phyloP scores from a whole-genome alignment of 1,139 yeast genomes.

The Groenewaldozyma sp. region DNA sequence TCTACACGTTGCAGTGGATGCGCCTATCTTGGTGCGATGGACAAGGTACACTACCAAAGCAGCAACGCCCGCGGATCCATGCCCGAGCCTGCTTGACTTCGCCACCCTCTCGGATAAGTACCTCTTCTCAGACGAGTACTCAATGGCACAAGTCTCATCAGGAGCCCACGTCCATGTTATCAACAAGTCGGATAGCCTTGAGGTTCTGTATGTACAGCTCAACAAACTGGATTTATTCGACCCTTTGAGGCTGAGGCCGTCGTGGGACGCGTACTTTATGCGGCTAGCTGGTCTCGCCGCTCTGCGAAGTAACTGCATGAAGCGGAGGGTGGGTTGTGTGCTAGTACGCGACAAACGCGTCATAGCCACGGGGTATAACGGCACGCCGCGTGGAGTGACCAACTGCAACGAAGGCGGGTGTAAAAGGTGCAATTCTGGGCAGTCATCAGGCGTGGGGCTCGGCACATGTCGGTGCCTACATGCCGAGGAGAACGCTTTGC shows the following conservation, averaged over 20 bases:
- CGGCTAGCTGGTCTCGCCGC: constrained; percentile 88
- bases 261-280: constrained; percentile 97
- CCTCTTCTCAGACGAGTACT: constrained; percentile 32
- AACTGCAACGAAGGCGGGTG: constrained; percentile 98
- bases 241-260: constrained; percentile 65
- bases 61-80: background rate
- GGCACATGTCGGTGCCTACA: constrained; percentile 87
- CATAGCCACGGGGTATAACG: constrained; percentile 94
- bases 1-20: constrained; percentile 70
- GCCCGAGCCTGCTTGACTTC: constrained; percentile 30
- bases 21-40: constrained; percentile 52
- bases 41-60: constrained; percentile 31
- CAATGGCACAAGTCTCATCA: constrained; percentile 43
- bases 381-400: constrained; percentile 80
- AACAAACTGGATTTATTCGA: constrained; percentile 48
- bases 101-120: constrained; percentile 38
- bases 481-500: constrained; percentile 92
- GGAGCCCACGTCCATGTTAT: constrained; percentile 51
- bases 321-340: constrained; percentile 92
- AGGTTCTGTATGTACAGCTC: constrained; percentile 43
- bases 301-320: constrained; percentile 89
- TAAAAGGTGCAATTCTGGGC: constrained; percentile 55
- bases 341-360: constrained; percentile 79
- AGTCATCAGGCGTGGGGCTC: constrained; percentile 56
- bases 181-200: constrained; percentile 44